Percentiles rank a stretch among this genome's conserved stretches.
Evolutionary conservation across 1,284 basidiomycete species (phyloP).

Genomic region (Leccinum subfulvum): DNA sequence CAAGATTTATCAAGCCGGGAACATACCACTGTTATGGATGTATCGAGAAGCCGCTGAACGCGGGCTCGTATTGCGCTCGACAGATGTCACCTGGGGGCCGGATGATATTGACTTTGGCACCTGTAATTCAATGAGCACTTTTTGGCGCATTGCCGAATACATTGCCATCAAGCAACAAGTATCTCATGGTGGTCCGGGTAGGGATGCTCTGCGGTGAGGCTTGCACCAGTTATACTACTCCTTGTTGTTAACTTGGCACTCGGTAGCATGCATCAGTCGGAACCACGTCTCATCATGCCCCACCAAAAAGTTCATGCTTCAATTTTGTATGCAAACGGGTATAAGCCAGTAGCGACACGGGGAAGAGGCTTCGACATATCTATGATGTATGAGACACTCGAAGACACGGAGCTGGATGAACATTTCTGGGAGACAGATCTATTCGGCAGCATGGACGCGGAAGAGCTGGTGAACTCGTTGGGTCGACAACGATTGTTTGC

Average conservation of each 20-base stretch:
- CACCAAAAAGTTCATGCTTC: neutral
- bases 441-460: neutral
- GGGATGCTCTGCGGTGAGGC: neutral
- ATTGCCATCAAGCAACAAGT: conserved; percentile 7
- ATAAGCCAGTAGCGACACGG: neutral
- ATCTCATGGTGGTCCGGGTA: neutral
- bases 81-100: conserved; percentile 14
- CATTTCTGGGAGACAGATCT: neutral
- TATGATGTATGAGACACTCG: neutral
- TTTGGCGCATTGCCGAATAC: conserved; percentile 21
- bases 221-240: neutral
- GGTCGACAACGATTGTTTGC: neutral
- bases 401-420: neutral
- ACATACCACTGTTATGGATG: conserved; percentile 22
- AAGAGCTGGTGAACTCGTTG: neutral
- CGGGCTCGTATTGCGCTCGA: conserved; percentile 14
- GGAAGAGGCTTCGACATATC: neutral
- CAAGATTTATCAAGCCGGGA: conserved; percentile 13
- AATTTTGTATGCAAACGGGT: neutral
- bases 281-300: neutral
- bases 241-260: neutral
- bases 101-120: conserved; percentile 16
- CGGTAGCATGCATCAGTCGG: neutral
- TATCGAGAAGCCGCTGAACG: conserved; percentile 13
- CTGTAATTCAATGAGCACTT: conserved; percentile 15